Conservation (phyloP, 2,329 filamentous ascomycete species). For the Ophiostoma quercus region DNA sequence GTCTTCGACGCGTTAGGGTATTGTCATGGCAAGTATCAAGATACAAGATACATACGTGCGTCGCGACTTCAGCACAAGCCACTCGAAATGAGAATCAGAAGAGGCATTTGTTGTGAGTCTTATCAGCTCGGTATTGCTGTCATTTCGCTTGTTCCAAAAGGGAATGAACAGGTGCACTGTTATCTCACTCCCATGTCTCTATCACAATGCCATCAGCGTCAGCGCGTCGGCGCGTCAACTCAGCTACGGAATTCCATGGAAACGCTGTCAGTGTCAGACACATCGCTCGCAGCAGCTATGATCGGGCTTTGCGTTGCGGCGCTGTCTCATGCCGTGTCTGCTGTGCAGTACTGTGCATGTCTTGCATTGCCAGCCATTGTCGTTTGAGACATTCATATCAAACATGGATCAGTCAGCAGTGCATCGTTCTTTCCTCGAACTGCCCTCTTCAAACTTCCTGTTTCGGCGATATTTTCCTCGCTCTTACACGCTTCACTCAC, state of each 20-base stretch:
- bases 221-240: background rate
- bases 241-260: background rate
- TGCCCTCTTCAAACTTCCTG: conserved; percentile 19
- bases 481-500: background rate
- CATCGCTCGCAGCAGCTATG: background rate
- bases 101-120: background rate
- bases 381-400: background rate
- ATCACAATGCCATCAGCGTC: background rate
- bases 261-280: conserved; percentile 7
- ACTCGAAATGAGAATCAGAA: no score
- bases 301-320: background rate
- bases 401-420: background rate
- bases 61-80: conserved; percentile 5
- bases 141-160: background rate
- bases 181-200: background rate
- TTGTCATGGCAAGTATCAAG: background rate
- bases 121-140: background rate
- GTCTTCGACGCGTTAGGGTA: background rate
- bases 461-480: conserved; percentile 14
- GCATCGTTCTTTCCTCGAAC: background rate
- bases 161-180: background rate
- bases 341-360: background rate
- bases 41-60: background rate
- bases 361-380: background rate
- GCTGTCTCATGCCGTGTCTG: background rate